These are phyloP conservation scores for Porodaedalea pini DNA, from an alignment of 1,284 basidiomycete genomes.

Conservation along the genomic window DNA sequence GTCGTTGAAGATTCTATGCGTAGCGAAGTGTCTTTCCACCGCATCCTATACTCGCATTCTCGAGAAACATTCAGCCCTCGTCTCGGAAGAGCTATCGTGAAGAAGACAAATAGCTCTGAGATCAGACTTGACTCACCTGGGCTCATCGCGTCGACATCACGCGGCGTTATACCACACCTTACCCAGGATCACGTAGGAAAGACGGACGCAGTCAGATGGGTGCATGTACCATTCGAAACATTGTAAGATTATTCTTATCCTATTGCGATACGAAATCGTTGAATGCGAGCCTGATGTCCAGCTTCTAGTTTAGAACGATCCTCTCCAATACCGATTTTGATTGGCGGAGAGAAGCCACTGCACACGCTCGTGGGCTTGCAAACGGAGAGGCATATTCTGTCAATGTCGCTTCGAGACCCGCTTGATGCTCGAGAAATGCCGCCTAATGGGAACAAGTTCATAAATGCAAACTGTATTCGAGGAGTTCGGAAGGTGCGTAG, in stretches of 20 bases:
- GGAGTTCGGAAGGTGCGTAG: slow-evolving; percentile 63
- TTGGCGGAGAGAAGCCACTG: slow-evolving; percentile 46
- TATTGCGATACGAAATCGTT: background rate
- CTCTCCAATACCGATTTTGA: slow-evolving; percentile 57
- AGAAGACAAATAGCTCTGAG: background rate
- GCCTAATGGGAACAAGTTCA: slow-evolving; percentile 55
- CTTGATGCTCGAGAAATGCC: slow-evolving; percentile 62
- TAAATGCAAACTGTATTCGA: slow-evolving; percentile 57
- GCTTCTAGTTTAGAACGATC: slow-evolving; percentile 51
- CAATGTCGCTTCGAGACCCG: slow-evolving; percentile 64
- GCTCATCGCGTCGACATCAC: slow-evolving; percentile 58
- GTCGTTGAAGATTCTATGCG: background rate
- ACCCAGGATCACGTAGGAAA: slow-evolving; percentile 55
- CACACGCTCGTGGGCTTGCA: slow-evolving; percentile 59
- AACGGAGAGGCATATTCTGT: slow-evolving; percentile 47
- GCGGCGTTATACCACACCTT: slow-evolving; percentile 72
- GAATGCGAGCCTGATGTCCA: slow-evolving; percentile 16
- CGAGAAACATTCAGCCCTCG: slow-evolving; percentile 9
- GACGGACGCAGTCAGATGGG: slow-evolving; percentile 53
- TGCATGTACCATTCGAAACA: slow-evolving; percentile 71
- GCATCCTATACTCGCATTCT: background rate
- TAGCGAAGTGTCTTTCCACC: slow-evolving; percentile 4
- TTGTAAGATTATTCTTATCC: slow-evolving; percentile 55
- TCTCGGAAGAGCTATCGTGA: slow-evolving; percentile 5
- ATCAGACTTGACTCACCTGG: slow-evolving; percentile 55